A percentile compares a stretch with the other conserved stretches of the same genome.
phyloP scores from a whole-genome alignment of 176 grass and related monocot species.

The Elymus sibiricus region DNA sequence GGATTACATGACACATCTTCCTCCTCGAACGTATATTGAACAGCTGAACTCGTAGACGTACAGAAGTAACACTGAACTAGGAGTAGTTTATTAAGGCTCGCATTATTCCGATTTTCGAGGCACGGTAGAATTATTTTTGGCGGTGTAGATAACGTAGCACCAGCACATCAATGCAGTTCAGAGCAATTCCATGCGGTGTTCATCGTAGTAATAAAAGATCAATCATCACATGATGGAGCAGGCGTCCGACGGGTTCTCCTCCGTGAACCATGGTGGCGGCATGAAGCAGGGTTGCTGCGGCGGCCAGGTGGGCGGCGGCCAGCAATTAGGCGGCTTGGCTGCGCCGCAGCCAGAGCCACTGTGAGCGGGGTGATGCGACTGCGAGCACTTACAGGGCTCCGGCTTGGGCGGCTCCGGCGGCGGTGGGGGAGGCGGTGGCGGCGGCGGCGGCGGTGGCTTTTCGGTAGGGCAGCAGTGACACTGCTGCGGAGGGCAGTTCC shows the following conservation, averaged over 20 bases:
- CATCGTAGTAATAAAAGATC: background rate
- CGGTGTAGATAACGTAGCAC: background rate
- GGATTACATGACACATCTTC: background rate
- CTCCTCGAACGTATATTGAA: background rate
- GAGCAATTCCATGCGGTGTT: background rate
- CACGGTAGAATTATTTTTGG: background rate
- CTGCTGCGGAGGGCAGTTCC: conserved; percentile 7
- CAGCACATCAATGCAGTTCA: background rate
- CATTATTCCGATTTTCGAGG: conserved; percentile 17
- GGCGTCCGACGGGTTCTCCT: background rate
- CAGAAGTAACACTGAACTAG: background rate
- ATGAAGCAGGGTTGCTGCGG: background rate
- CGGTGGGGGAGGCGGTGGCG: background rate
- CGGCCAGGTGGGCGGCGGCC: background rate
- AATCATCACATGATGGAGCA: conserved; percentile 10
- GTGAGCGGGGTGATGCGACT: background rate
- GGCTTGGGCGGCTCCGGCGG: background rate
- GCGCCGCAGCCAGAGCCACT: background rate
- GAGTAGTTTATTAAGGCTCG: background rate
- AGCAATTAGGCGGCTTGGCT: background rate
- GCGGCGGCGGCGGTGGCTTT: background rate
- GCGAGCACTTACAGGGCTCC: background rate
- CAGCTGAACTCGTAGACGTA: no score
- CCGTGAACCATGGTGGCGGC: background rate
- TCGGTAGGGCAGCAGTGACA: conserved; percentile 15